These are phyloP conservation scores for Erythrophleum ivorense DNA, from an alignment of 331 rosid genomes.

Conservation along the genomic window DNA sequence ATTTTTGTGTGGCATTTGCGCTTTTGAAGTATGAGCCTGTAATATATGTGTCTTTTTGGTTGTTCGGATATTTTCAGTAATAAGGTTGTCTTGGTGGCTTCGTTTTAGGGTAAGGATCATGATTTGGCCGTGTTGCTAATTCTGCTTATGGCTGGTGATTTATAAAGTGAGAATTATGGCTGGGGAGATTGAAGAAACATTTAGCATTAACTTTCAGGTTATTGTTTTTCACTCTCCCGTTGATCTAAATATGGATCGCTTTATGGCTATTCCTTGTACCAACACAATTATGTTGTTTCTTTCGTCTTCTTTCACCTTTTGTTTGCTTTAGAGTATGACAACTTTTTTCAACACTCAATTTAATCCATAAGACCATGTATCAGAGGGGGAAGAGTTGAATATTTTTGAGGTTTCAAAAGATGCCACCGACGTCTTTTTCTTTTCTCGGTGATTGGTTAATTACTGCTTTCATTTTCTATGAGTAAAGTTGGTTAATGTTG, in stretches of 20 bases:
- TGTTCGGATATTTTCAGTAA: not conserved
- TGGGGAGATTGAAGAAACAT: conserved; percentile 47
- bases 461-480: not conserved
- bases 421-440: conserved; percentile 14
- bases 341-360: conserved; percentile 2
- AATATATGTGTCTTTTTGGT: not conserved
- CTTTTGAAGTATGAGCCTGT: conserved; percentile 1
- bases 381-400: not conserved
- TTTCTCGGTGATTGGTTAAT: not conserved
- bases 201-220: conserved; percentile 63
- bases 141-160: conserved; percentile 40
- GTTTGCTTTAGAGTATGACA: conserved; percentile 15
- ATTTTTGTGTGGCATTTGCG: not conserved
- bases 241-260: conserved; percentile 36
- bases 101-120: conserved; percentile 23
- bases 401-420: not conserved
- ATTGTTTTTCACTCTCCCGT: conserved; percentile 20
- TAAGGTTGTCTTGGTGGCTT: conserved; percentile 25
- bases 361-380: not conserved
- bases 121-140: conserved; percentile 37
- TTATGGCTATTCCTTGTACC: not conserved
- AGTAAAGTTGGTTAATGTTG: not conserved
- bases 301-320: conserved; percentile 25
- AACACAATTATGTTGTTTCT: conserved; percentile 15
- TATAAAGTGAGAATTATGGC: conserved; percentile 35